phyloP scores from a whole-genome alignment of 768 basidiomycete genomes.

The Arthromyces matolae region DNA sequence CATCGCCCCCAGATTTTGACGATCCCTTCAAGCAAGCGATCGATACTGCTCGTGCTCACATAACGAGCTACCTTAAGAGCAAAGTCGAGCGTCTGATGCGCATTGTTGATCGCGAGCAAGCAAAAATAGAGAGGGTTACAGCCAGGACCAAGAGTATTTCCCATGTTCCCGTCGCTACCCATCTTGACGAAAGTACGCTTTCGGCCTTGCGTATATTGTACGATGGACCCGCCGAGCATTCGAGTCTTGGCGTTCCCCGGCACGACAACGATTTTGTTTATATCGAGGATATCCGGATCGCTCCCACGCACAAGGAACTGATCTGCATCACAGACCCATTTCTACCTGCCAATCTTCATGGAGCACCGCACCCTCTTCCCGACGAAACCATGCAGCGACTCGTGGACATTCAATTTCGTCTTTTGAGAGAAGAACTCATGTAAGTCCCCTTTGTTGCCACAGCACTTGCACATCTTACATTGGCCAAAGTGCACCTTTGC shows the following conservation, averaged over 20 bases:
- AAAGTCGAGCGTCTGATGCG: constrained; percentile 32
- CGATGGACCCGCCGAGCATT: constrained; percentile 49
- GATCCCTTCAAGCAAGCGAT: constrained; percentile 35
- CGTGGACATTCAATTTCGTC: constrained; percentile 71
- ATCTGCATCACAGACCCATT: constrained; percentile 45
- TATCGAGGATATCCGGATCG: constrained; percentile 58
- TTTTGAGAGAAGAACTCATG: constrained; percentile 71
- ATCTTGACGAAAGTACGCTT: constrained; percentile 30
- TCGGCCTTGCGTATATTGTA: constrained; percentile 39
- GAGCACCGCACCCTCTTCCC: constrained; percentile 61
- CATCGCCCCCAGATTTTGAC: constrained; percentile 39
- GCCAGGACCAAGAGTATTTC: constrained; percentile 11
- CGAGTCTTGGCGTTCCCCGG: constrained; percentile 47
- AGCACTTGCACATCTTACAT: not conserved
- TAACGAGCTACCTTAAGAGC: constrained; percentile 31
- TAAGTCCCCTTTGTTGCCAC: constrained; percentile 25
- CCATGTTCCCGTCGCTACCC: not conserved
- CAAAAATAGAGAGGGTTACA: constrained; percentile 25
- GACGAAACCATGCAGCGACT: constrained; percentile 58
- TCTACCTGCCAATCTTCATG: constrained; percentile 56
- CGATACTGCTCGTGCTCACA: constrained; percentile 32
- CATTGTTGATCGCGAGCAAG: constrained; percentile 51
- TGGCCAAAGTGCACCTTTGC: constrained; percentile 44
- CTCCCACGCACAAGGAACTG: constrained; percentile 69
- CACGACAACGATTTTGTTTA: constrained; percentile 67